A percentile compares a stretch with the other conserved stretches of the same genome.
These are phyloP conservation scores for Naganishia liquefaciens DNA, from an alignment of 1,284 basidiomycete genomes.

Conservation along the genomic window DNA sequence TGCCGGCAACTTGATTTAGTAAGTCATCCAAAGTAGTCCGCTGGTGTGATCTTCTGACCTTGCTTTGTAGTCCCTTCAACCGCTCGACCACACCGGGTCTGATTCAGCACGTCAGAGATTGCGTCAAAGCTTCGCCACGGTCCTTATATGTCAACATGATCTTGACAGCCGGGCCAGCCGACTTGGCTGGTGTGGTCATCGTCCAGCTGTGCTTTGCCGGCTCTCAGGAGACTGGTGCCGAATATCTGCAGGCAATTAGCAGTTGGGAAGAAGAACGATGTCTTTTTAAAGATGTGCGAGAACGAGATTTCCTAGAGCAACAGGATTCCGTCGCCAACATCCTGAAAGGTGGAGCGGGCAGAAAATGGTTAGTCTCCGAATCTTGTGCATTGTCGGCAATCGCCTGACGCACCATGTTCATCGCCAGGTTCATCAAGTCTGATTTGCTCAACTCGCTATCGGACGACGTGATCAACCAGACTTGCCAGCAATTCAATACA, in stretches of 20 bases:
- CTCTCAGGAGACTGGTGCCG: conserved; percentile 66
- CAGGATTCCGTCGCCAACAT: conserved; percentile 89
- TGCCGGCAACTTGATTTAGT: conserved; percentile 88
- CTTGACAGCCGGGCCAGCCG: conserved; percentile 79
- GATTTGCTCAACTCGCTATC: conserved; percentile 74
- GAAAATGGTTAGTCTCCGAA: conserved; percentile 64
- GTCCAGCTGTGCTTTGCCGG: conserved; percentile 87
- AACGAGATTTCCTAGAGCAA: conserved; percentile 81
- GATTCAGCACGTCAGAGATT: conserved; percentile 87
- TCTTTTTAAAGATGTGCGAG: conserved; percentile 81
- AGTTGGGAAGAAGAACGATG: conserved; percentile 75
- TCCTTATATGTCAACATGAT: conserved; percentile 86
- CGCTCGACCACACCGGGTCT: conserved; percentile 77
- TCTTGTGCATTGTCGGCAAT: neutral
- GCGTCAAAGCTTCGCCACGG: conserved; percentile 79
- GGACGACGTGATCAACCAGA: conserved; percentile 80
- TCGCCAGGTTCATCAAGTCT: conserved; percentile 68
- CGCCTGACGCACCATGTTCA: neutral
- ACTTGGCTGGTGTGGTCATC: conserved; percentile 77
- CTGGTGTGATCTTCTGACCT: neutral
- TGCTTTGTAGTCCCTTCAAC: conserved; percentile 70
- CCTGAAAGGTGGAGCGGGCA: conserved; percentile 75
- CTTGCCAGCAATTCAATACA: conserved; percentile 73
- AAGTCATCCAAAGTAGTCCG: conserved; percentile 40
- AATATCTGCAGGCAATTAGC: conserved; percentile 75